Evolutionary conservation across 495 filamentous ascomycete species (phyloP).

Genomic region (Parmelia sp.): DNA sequence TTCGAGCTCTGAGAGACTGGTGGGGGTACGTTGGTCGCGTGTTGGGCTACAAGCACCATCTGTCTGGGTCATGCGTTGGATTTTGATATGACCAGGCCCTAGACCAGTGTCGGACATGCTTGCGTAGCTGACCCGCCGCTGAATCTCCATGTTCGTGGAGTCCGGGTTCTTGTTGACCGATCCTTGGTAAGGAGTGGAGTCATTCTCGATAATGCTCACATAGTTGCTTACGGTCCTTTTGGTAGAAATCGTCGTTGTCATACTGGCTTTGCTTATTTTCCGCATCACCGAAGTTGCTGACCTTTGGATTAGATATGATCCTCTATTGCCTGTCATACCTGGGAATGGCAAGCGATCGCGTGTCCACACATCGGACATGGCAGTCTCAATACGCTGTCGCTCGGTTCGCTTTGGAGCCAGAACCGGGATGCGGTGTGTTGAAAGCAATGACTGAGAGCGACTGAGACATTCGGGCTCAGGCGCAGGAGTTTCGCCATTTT

Average conservation of each 20-base stretch:
- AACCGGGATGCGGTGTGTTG: constrained; percentile 53
- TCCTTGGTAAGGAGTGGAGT: not conserved
- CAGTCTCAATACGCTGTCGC: constrained; percentile 67
- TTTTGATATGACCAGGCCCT: not conserved
- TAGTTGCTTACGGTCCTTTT: constrained; percentile 23
- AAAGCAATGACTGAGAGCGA: constrained; percentile 65
- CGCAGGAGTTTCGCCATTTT: constrained; percentile 35
- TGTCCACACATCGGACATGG: constrained; percentile 77
- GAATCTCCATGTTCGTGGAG: not conserved
- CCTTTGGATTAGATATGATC: constrained; percentile 59
- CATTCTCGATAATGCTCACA: constrained; percentile 7
- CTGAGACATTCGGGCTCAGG: constrained; percentile 47
- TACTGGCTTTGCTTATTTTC: constrained; percentile 70
- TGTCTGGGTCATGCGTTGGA: not conserved
- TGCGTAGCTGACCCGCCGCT: constrained; percentile 5
- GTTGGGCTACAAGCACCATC: constrained; percentile 4
- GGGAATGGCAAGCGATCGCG: constrained; percentile 76
- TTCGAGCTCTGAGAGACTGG: not conserved
- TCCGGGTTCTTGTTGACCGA: not conserved
- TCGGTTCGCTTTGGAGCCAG: constrained; percentile 64
- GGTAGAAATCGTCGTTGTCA: constrained; percentile 55
- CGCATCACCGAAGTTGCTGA: constrained; percentile 75
- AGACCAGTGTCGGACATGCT: not conserved
- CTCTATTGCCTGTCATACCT: constrained; percentile 64
- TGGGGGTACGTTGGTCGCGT: not conserved